These are phyloP conservation scores for Medicago arabica DNA, from an alignment of 306 rosid genomes.

Conservation along the genomic window DNA sequence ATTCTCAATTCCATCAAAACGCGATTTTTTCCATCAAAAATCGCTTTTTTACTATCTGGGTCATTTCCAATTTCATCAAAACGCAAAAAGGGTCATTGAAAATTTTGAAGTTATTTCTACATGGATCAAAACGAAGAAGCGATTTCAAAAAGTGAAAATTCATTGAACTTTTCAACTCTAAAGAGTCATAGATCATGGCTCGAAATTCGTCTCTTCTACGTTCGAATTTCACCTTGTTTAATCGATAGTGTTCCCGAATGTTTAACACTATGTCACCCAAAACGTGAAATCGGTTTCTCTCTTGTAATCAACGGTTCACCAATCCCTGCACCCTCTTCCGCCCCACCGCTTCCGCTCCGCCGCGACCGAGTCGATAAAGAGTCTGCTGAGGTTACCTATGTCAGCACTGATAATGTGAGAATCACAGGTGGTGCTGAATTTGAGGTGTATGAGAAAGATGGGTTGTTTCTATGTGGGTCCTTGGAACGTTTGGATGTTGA, in stretches of 20 bases:
- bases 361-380: slow-evolving; percentile 72
- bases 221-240: slow-evolving; percentile 69
- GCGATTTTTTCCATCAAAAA: too few species aligned
- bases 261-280: slow-evolving; percentile 64
- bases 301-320: slow-evolving; percentile 66
- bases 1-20: neutral
- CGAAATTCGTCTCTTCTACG: slow-evolving; percentile 71
- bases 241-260: slow-evolving; percentile 63
- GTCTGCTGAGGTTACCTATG: slow-evolving; percentile 82
- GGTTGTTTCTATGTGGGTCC: slow-evolving; percentile 81
- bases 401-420: slow-evolving; percentile 80
- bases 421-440: slow-evolving; percentile 71
- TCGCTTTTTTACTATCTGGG: too few species aligned
- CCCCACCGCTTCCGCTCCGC: slow-evolving; percentile 61
- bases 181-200: slow-evolving; percentile 60
- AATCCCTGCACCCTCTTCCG: slow-evolving; percentile 51
- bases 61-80: neutral
- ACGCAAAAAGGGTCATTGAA: neutral
- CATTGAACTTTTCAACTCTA: slow-evolving; percentile 47
- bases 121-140: slow-evolving; percentile 62
- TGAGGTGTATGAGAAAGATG: slow-evolving; percentile 82
- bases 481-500: slow-evolving; percentile 71
- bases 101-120: neutral
- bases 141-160: slow-evolving; percentile 45
- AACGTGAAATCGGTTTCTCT: slow-evolving; percentile 67